A percentile compares a stretch with the other conserved stretches of the same genome.
These are phyloP conservation scores for Parachlorella kessleri DNA, from an alignment of 139 green algal species.

Conservation along the genomic window DNA sequence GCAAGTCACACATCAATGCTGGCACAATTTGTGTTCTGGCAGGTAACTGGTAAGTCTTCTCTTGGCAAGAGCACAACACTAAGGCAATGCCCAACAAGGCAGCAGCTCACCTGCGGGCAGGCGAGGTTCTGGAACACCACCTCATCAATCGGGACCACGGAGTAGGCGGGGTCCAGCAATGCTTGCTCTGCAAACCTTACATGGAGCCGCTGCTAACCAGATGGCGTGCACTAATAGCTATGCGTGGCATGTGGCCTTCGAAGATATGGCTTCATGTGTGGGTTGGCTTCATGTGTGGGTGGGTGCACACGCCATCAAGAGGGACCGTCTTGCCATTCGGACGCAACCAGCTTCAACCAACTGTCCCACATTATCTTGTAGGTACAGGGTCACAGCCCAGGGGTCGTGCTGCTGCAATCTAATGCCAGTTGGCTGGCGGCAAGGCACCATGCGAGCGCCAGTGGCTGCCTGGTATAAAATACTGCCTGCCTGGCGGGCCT, in stretches of 20 bases:
- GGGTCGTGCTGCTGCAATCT: not conserved
- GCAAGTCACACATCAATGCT: not conserved
- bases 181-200: not conserved
- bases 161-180: not conserved
- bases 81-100: not conserved
- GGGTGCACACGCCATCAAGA: too few relatives aligned
- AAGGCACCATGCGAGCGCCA: too few relatives aligned
- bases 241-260: not conserved
- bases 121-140: not conserved
- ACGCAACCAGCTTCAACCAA: not conserved
- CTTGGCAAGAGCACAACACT: too few relatives aligned
- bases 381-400: not conserved
- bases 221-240: not conserved
- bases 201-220: not conserved
- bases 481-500: too few relatives aligned
- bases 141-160: not conserved
- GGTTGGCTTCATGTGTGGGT: too few relatives aligned
- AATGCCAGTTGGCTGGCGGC: not conserved
- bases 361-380: not conserved
- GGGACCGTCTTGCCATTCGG: too few relatives aligned
- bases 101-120: not conserved
- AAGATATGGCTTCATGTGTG: not conserved
- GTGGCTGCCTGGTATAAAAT: too few relatives aligned
- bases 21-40: not conserved
- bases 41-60: too few relatives aligned